These are phyloP conservation scores for Trypanosoma congolense DNA, from an alignment of 208 protist genomes.

Conservation along the genomic window DNA sequence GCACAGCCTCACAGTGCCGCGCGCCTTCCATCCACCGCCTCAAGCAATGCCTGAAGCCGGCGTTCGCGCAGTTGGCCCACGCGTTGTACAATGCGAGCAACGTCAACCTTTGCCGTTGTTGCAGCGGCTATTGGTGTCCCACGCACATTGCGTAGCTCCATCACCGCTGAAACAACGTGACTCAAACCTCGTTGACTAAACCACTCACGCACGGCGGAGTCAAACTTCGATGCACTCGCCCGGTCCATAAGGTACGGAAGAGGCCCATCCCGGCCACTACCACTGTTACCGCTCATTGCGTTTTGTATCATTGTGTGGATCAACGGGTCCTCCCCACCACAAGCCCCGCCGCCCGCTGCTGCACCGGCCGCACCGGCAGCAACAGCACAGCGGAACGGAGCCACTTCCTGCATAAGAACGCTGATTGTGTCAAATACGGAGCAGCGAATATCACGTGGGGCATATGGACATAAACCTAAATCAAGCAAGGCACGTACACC, in stretches of 20 bases:
- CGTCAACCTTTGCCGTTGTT: slow-evolving; percentile 25
- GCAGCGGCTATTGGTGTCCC: slow-evolving; percentile 18
- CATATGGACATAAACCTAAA: slow-evolving; percentile 62
- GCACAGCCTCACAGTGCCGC: slow-evolving; percentile 23
- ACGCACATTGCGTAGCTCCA: slow-evolving; percentile 52
- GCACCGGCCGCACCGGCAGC: slow-evolving; percentile 13
- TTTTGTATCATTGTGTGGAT: slow-evolving; percentile 66
- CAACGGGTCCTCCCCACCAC: slow-evolving; percentile 30
- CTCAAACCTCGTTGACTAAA: slow-evolving; percentile 74
- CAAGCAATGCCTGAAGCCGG: slow-evolving; percentile 36
- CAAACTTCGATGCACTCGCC: slow-evolving; percentile 83
- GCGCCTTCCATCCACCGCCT: slow-evolving; percentile 52
- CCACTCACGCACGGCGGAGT: slow-evolving; percentile 76
- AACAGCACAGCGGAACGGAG: slow-evolving; percentile 55
- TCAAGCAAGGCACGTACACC: slow-evolving; percentile 68
- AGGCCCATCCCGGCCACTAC: slow-evolving; percentile 18
- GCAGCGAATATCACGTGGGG: slow-evolving; percentile 56
- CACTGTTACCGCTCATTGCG: slow-evolving; percentile 45
- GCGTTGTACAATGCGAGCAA: slow-evolving; percentile 27
- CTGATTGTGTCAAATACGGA: slow-evolving; percentile 76
- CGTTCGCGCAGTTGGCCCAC: slow-evolving; percentile 35
- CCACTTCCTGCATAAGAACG: slow-evolving; percentile 83
- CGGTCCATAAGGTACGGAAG: slow-evolving; percentile 68
- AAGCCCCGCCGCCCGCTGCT: not conserved
- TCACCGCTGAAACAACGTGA: slow-evolving; percentile 59